Percentiles rank a stretch among this genome's conserved stretches.
These are phyloP conservation scores for Cynara cardunculus DNA, from an alignment of 129 eudicot genomes.

Conservation along the genomic window DNA sequence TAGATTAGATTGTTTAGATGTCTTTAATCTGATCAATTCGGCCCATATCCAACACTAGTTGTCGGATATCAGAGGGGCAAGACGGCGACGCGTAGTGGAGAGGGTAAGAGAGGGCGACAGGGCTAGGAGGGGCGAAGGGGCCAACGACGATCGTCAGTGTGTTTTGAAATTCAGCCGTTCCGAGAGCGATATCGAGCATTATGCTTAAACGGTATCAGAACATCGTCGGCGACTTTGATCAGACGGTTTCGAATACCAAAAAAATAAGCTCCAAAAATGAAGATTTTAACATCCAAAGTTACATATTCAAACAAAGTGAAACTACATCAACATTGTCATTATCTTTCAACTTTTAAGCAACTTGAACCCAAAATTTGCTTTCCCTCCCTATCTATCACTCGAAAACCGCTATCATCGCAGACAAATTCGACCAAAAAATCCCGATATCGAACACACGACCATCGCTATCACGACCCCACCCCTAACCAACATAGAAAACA, in stretches of 20 bases:
- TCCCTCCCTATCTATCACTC: constrained; percentile 28
- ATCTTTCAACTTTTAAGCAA: constrained; percentile 23
- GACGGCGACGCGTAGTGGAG: too few relatives aligned
- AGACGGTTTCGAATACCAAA: not conserved
- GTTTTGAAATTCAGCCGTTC: too few relatives aligned
- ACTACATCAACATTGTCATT: constrained; percentile 29
- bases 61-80: too few relatives aligned
- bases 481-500: constrained; percentile 29
- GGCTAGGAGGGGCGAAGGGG: too few relatives aligned
- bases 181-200: too few relatives aligned
- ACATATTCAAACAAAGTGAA: constrained; percentile 32
- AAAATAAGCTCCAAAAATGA: constrained; percentile 15
- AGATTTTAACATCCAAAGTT: constrained; percentile 19
- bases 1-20: too few relatives aligned
- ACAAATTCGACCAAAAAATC: constrained; percentile 18
- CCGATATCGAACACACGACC: constrained; percentile 15
- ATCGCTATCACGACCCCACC: not conserved
- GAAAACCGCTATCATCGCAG: constrained; percentile 1
- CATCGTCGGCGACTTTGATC: not conserved
- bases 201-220: not conserved
- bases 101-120: too few relatives aligned
- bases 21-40: too few relatives aligned
- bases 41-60: too few relatives aligned
- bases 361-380: constrained; percentile 31
- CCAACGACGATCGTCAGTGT: too few relatives aligned